Evolutionary conservation across 1,139 yeast species (phyloP).

Genomic region (Sugiyamaella castrensis): DNA sequence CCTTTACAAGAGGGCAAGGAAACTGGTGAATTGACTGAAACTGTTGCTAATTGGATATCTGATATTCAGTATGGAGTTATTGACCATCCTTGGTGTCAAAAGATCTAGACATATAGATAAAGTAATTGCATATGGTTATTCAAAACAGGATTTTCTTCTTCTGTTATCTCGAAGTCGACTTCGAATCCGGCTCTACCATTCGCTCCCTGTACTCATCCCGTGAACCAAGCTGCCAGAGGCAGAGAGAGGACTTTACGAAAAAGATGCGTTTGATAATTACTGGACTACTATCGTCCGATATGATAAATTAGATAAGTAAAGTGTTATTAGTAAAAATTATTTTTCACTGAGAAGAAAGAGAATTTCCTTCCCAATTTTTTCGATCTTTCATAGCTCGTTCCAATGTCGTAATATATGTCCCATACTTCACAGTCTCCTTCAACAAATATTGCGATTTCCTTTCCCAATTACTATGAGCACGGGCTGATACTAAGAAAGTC

Average conservation of each 20-base stretch:
- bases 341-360: background rate
- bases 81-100: slow-evolving; percentile 47
- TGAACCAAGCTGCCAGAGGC: background rate
- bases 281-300: background rate
- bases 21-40: slow-evolving; percentile 72
- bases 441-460: slow-evolving; percentile 32
- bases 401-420: slow-evolving; percentile 31
- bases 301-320: background rate
- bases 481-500: slow-evolving; percentile 27
- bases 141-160: background rate
- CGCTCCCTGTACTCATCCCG: background rate
- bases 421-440: slow-evolving; percentile 36
- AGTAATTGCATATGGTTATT: background rate
- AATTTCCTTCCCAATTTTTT: background rate
- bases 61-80: slow-evolving; percentile 85
- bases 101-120: slow-evolving; percentile 33
- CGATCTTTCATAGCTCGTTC: slow-evolving; percentile 28
- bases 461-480: slow-evolving; percentile 38
- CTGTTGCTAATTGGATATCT: slow-evolving; percentile 78
- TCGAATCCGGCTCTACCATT: background rate
- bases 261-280: background rate
- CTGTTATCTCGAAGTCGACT: no score
- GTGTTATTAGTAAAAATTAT: background rate
- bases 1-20: slow-evolving; percentile 78
- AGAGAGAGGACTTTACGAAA: background rate